Evolutionary conservation across 2,329 filamentous ascomycete genomes (phyloP), one percentile per base, ranked within the genome.

Genomic region (Decorospora gaudefroyi): DNA sequence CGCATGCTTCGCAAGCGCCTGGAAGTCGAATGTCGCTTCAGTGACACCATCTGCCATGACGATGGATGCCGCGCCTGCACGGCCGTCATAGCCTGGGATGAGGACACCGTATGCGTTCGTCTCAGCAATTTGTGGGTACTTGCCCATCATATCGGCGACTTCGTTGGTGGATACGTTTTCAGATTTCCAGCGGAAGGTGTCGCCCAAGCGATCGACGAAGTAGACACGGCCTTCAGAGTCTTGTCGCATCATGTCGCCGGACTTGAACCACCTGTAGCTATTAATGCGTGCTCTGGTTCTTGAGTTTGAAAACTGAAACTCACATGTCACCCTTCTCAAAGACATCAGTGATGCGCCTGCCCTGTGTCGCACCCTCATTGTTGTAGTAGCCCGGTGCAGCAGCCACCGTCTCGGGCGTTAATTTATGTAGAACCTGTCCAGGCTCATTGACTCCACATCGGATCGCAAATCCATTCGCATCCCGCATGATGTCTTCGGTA

Each of bases 141-240:
- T 55, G 19, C 72, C 71, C 1, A 76, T 35, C 25, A 71, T 65
- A 37, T 75, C 72, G 29, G 66, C 59, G 7, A 77, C 73, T 55
- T 76, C 74, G 33, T 69, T 72, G 4, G 74, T 75, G 1, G 73
- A 74, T 3, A 76, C 72, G 52, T 77, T 76, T 53, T 76, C 73
- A 3, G 71, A 71, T 46, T 69, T 73, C 69, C 69, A 72, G 35
- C 69, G 65, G 50, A 70, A 72, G 3, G 69, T 72, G 34, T 71
- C 69, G 35, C 69, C 69, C 5, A 71, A 53, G 28, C 69, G 63
- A 38, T 71, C 68, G 23, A 70, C 65, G 43, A 71, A 71, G 55
- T 60, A 71, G 19, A 70, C 59, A 6, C 65, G 66, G 16, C 68
- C 68, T 15, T 67, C 55, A 6, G 33, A 15, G 31, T 70, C 67